Percentiles rank a stretch among this genome's conserved stretches.
phyloP scores from a whole-genome alignment of 345 rosid genomes.

The Moricandia moricandioides region DNA sequence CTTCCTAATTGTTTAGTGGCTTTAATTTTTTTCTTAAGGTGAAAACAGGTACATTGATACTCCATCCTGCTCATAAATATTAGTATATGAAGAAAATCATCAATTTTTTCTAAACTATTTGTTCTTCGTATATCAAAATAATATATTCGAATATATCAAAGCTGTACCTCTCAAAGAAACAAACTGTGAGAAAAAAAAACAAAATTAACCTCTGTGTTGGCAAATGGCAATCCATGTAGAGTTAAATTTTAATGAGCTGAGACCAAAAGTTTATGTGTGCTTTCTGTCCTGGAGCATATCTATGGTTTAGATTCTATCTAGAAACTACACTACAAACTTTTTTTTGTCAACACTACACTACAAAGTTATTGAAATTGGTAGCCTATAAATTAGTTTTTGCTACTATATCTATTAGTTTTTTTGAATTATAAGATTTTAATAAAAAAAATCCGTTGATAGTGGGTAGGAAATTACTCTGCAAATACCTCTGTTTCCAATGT shows the following conservation, averaged over 20 bases:
- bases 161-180: neutral
- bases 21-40: neutral
- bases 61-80: slow-evolving; percentile 7
- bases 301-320: neutral
- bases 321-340: neutral
- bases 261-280: neutral
- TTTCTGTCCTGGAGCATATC: neutral
- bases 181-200: neutral
- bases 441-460: neutral
- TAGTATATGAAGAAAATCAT: neutral
- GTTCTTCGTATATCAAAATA: neutral
- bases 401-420: neutral
- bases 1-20: neutral
- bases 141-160: neutral
- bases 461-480: neutral
- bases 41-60: neutral
- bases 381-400: neutral
- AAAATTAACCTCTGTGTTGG: neutral
- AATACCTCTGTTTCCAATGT: neutral
- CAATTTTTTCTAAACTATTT: neutral
- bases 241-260: too few species aligned
- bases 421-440: neutral
- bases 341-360: too few species aligned
- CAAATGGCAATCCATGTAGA: neutral
- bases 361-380: neutral